These are phyloP conservation scores for Mrakia gelida DNA, from an alignment of 768 basidiomycete species.

Conservation along the genomic window DNA sequence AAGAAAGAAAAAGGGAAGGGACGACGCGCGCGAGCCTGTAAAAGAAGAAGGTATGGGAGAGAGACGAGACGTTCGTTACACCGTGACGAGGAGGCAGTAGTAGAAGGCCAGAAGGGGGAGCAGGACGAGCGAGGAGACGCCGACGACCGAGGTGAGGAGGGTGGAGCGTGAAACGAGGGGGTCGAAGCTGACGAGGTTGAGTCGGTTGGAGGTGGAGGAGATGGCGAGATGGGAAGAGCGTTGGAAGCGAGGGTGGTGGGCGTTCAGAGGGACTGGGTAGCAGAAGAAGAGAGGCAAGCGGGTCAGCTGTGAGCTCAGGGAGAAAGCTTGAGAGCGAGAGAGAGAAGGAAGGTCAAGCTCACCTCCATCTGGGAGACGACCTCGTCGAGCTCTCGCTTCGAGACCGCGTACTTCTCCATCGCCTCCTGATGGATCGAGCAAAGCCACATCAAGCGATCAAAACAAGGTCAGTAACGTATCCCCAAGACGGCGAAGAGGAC, in stretches of 20 bases:
- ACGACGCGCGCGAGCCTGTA: neutral
- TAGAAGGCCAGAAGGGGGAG: neutral
- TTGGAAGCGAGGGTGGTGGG: neutral
- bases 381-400: slow-evolving; percentile 78
- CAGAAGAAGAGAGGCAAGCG: neutral
- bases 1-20: neutral
- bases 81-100: slow-evolving; percentile 1
- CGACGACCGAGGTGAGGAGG: neutral
- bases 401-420: slow-evolving; percentile 61
- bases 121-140: slow-evolving; percentile 2
- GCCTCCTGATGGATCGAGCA: slow-evolving; percentile 55
- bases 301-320: neutral
- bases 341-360: neutral
- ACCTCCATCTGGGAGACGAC: slow-evolving; percentile 68
- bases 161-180: neutral
- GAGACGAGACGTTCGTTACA: neutral
- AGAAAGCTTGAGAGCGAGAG: too few relatives aligned
- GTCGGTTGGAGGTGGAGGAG: neutral
- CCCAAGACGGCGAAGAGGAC: neutral
- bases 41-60: neutral
- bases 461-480: neutral
- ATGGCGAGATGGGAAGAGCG: neutral
- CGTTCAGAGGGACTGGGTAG: slow-evolving; percentile 21
- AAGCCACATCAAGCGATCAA: neutral
- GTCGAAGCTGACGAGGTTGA: neutral